Evolutionary conservation across 345 rosid species (phyloP).

Genomic region (Lenwebbia sp.): DNA sequence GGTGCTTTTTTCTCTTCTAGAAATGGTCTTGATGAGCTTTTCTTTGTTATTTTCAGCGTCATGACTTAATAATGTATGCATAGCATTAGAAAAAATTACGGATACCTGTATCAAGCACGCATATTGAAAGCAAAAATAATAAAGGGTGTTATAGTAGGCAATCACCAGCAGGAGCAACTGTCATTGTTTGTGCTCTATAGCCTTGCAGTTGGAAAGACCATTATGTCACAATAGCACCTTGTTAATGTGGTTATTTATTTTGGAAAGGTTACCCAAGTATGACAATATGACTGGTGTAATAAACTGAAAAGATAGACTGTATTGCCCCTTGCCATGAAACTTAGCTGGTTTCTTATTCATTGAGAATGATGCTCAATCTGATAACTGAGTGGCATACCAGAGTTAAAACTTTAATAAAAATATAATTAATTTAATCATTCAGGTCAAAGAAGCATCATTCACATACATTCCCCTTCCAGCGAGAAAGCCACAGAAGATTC

Average conservation of each 20-base stretch:
- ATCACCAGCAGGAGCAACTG: neutral
- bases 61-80: neutral
- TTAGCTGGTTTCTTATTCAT: neutral
- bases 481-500: conserved; percentile 79
- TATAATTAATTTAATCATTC: conserved; percentile 49
- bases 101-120: neutral
- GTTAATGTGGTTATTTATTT: neutral
- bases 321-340: neutral
- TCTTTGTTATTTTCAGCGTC: neutral
- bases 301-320: neutral
- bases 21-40: neutral
- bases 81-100: neutral
- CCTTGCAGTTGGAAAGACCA: neutral
- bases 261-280: neutral
- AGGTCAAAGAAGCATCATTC: conserved; percentile 61
- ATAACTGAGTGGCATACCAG: conserved; percentile 2
- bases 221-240: neutral
- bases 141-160: neutral
- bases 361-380: neutral
- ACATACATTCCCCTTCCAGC: conserved; percentile 35
- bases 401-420: conserved; percentile 19
- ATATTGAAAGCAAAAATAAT: neutral
- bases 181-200: neutral
- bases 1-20: conserved; percentile 44
- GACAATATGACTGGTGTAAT: neutral